Evolutionary conservation across 306 rosid genomes (phyloP).

Genomic region (Fragaria vesca): DNA sequence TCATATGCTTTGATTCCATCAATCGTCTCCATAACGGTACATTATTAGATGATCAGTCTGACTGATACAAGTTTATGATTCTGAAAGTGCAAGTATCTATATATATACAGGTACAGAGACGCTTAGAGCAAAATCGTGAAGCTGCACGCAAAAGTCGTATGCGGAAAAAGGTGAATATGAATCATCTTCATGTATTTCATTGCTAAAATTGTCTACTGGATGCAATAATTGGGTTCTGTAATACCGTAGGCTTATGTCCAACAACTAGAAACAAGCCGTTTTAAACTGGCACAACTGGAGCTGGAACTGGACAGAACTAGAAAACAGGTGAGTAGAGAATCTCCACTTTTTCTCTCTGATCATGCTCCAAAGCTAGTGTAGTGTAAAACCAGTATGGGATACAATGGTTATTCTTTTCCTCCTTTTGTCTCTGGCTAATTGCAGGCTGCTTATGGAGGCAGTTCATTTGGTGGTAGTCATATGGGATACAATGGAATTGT

Average conservation of each 20-base stretch:
- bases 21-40: background rate
- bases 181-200: background rate
- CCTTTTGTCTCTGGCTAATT: conserved; percentile 18
- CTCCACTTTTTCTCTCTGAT: conserved; percentile 15
- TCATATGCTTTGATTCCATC: background rate
- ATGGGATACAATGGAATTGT: conserved; percentile 50
- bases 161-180: conserved; percentile 64
- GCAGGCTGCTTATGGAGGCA: conserved; percentile 50
- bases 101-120: conserved; percentile 47
- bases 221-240: conserved; percentile 20
- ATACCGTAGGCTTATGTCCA: conserved; percentile 76
- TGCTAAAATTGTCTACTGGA: background rate
- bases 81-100: conserved; percentile 18
- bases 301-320: conserved; percentile 63
- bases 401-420: too few species aligned
- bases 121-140: conserved; percentile 88
- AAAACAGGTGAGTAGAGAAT: conserved; percentile 56
- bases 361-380: background rate
- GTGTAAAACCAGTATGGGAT: background rate
- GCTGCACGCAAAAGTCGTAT: conserved; percentile 81
- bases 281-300: conserved; percentile 77
- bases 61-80: background rate
- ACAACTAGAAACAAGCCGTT: conserved; percentile 81
- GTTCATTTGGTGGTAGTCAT: conserved; percentile 42
- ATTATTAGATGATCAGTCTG: background rate